These are phyloP conservation scores for Phytophthora idaei DNA, from an alignment of 352 stramenopile genomes.

Conservation along the genomic window DNA sequence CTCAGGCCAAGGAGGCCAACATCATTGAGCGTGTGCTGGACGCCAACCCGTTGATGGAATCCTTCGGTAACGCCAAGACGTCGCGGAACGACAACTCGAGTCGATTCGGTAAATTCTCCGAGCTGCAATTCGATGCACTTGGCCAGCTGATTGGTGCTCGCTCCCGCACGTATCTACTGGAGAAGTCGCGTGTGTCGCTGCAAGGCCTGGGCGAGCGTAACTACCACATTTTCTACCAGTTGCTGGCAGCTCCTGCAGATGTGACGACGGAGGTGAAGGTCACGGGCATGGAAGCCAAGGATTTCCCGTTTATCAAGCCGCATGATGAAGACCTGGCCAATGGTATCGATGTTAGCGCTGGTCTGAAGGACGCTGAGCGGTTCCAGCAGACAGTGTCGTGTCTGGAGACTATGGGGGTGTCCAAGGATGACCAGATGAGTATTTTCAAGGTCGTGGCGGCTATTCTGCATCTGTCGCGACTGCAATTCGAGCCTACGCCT, in stretches of 20 bases:
- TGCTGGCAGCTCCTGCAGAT: constrained; percentile 71
- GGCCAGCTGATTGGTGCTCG: constrained; percentile 80
- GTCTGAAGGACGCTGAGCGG: constrained; percentile 72
- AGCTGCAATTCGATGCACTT: constrained; percentile 94
- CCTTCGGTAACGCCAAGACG: constrained; percentile 97
- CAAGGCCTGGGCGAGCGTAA: constrained; percentile 96
- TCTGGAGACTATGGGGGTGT: constrained; percentile 79
- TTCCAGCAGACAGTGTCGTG: constrained; percentile 79
- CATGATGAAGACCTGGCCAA: constrained; percentile 39
- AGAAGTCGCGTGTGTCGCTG: constrained; percentile 90
- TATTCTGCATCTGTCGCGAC: constrained; percentile 81
- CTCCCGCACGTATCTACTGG: constrained; percentile 86
- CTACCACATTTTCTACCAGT: constrained; percentile 99
- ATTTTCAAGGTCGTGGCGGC: constrained; percentile 82
- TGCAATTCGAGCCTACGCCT: constrained; percentile 63
- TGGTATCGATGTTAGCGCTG: constrained; percentile 52
- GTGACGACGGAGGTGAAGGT: constrained; percentile 70
- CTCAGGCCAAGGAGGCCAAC: constrained; percentile 50
- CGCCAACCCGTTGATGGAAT: constrained; percentile 90
- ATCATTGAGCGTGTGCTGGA: constrained; percentile 87
- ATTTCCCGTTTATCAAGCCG: constrained; percentile 85
- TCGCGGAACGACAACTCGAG: constrained; percentile 96
- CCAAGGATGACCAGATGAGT: constrained; percentile 69
- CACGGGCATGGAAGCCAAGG: constrained; percentile 65
- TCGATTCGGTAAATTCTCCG: constrained; percentile 96